Evolutionary conservation across 2,329 filamentous ascomycete species (phyloP).

Genomic region (Aspergillus melleus): DNA sequence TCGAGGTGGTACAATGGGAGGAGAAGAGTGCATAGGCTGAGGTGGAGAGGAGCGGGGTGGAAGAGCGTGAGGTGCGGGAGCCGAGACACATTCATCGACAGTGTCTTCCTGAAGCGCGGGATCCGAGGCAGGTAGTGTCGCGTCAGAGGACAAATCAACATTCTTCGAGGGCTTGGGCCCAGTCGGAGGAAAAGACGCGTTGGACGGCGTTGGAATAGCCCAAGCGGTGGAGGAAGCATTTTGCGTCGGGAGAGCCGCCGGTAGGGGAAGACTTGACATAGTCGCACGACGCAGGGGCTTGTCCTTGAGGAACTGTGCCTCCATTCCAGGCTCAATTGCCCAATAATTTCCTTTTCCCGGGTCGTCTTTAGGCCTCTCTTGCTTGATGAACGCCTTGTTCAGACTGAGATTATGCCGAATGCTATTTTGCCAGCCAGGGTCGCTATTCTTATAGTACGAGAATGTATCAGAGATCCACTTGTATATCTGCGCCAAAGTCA

Average conservation of each 20-base stretch:
- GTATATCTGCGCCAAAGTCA: constrained; percentile 95
- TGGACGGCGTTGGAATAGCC: constrained; percentile 31
- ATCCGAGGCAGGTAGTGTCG: constrained; percentile 73
- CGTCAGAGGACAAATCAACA: constrained; percentile 70
- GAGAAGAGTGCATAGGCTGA: constrained; percentile 80
- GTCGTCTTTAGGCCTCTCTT: constrained; percentile 93
- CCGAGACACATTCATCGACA: constrained; percentile 43
- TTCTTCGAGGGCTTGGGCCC: constrained; percentile 26
- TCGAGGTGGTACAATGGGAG: constrained; percentile 67
- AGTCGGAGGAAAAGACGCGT: constrained; percentile 14
- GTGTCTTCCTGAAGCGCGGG: constrained; percentile 58
- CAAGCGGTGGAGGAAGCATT: constrained; percentile 31
- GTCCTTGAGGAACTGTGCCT: constrained; percentile 85
- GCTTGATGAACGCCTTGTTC: constrained; percentile 95
- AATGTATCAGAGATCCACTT: constrained; percentile 99
- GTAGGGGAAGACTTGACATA: constrained; percentile 45
- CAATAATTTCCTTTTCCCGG: constrained; percentile 98
- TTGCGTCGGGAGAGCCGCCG: constrained; percentile 31
- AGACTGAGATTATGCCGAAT: constrained; percentile 97
- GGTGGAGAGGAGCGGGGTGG: constrained; percentile 48
- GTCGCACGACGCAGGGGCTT: constrained; percentile 60
- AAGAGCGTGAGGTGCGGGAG: constrained; percentile 24
- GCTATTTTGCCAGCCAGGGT: constrained; percentile 97
- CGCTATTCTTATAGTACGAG: constrained; percentile 78
- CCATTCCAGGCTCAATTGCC: constrained; percentile 87